Base-by-base conservation (phyloP, 805 yeast species). In the Starmerella kuoi region DNA sequence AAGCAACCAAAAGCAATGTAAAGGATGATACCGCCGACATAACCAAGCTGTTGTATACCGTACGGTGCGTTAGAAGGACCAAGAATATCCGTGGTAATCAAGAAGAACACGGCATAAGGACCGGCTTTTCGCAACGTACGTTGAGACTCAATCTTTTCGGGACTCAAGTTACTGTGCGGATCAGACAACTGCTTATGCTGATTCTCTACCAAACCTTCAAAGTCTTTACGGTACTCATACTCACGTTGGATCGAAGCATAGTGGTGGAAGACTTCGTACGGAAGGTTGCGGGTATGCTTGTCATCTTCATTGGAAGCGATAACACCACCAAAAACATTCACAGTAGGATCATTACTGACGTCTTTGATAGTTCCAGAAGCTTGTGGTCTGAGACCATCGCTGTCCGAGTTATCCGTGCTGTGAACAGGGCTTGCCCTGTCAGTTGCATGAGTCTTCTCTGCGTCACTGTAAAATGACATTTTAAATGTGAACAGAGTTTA, bases 51-150 rank as follows among this genome's bases (percentile, higher is more conserved):
- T 9, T 67, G 52, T 40, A 68, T 57, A 11, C 72, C 67, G 47
- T 65, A 67, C 3, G 72, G 73, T 18, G 73, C 71, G 37, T 62
- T 58, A 11, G 65, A 57, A 17, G 73, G 73, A 21, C 73, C 73
- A 31, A 67, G 58, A 38, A 68, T 67, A 57, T 68, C 73, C 6
- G 72, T 67, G 31, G 73, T 68, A 45, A 68, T 69, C 28, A 69
- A 57, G 51, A 61, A 67, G 55, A 68, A 67, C n/a, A 67, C 69
- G 0, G 49, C 42, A 34, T 42, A 46, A 14, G 34, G 28, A 17
- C 42, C 39, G 17, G 54, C 54, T 2, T 41, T 19, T 1, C 54
- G 46, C 23, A 52, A 43, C 31, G 28, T 38, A 18, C 44, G 41
- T 48, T 49, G 52, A 19, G 53, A 36, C 14, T 50, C 48, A 11